Evolutionary conservation across 768 basidiomycete species (phyloP).

Genomic region (Tricholoma furcatifolium): DNA sequence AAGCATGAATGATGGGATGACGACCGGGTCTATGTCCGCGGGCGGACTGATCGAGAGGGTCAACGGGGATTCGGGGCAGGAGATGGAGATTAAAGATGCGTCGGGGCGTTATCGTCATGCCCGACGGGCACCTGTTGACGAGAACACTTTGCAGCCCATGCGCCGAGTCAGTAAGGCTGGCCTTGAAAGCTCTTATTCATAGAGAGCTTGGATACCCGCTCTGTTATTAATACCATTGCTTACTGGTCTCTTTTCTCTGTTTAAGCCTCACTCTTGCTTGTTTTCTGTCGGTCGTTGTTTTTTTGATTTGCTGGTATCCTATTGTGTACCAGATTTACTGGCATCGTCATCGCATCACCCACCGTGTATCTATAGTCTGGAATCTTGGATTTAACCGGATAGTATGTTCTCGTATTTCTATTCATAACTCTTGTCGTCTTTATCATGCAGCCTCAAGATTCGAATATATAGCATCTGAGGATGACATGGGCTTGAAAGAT

Average conservation of each 20-base stretch:
- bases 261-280: not conserved
- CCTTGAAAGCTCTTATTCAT: constrained; percentile 60
- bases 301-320: not conserved
- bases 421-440: constrained; percentile 9
- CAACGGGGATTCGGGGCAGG: constrained; percentile 72
- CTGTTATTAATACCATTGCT: not conserved
- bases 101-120: constrained; percentile 86
- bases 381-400: constrained; percentile 3
- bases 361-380: constrained; percentile 7
- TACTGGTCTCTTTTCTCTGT: not conserved
- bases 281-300: not conserved
- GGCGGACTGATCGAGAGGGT: constrained; percentile 37
- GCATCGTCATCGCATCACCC: not conserved
- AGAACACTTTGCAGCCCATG: constrained; percentile 85
- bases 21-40: constrained; percentile 34
- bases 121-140: constrained; percentile 83
- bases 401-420: not conserved
- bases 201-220: constrained; percentile 8
- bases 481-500: not conserved
- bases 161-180: constrained; percentile 92
- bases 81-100: constrained; percentile 87
- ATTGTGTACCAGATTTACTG: constrained; percentile 1
- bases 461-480: not conserved
- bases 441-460: not conserved
- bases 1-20: constrained; percentile 23